Percentiles rank a stretch among this genome's conserved stretches.
Evolutionary conservation across 1,139 yeast genomes (phyloP).

Genomic region (Kodamaea arcana): DNA sequence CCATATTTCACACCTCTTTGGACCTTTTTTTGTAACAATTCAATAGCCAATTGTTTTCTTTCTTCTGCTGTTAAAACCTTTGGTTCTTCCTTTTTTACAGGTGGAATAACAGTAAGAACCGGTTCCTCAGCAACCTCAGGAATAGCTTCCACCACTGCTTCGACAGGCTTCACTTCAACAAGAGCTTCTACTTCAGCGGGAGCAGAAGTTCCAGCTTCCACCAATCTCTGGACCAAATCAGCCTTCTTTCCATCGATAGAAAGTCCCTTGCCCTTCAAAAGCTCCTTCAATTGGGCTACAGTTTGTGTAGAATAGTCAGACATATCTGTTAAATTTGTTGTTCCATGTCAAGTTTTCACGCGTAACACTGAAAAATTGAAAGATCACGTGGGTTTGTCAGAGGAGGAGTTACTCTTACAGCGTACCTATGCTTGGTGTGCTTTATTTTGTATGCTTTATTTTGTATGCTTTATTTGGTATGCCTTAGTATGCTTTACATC

Average conservation of each 20-base stretch:
- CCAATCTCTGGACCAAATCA: constrained; percentile 70
- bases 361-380: not conserved
- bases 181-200: constrained; percentile 14
- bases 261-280: constrained; percentile 64
- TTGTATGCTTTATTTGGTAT: no score
- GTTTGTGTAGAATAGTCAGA: constrained; percentile 61
- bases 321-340: constrained; percentile 29
- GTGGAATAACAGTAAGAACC: constrained; percentile 11
- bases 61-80: constrained; percentile 61
- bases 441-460: no score
- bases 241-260: constrained; percentile 79
- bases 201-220: constrained; percentile 21
- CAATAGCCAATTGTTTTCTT: constrained; percentile 64
- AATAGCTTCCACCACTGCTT: constrained; percentile 11
- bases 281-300: constrained; percentile 81
- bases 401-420: no score
- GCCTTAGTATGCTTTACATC: no score
- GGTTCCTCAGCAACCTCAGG: constrained; percentile 5
- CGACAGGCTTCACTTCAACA: constrained; percentile 15
- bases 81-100: constrained; percentile 23
- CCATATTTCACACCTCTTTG: constrained; percentile 78
- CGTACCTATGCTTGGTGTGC: no score
- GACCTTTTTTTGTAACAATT: constrained; percentile 62
- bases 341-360: not conserved
- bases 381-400: not conserved